Base-by-base conservation (phyloP, 495 filamentous ascomycete species). In the Xylaria flabelliformis region DNA sequence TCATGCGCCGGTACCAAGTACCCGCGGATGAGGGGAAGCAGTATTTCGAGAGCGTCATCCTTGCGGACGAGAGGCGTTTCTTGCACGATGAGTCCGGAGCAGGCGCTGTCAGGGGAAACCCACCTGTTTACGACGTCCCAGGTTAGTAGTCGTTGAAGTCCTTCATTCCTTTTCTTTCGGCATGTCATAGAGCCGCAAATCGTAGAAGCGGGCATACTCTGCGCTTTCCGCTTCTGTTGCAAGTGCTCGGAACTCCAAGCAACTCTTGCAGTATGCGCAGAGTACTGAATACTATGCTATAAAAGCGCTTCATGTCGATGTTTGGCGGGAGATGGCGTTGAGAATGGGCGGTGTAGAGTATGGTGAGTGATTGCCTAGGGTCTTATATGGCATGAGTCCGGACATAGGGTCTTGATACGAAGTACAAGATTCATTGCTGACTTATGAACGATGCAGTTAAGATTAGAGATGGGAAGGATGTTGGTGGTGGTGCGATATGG, bases 11-110 rank as follows among this genome's bases (percentile, higher is more conserved):
- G 1, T 66, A 51, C 29, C 15, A 50, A 46, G 64, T 53, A 7
- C 29, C 64, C 4, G 17, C 64, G 29, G 46, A 66, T 29, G 32
- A 12, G 19, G 64, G 64, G 0, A 17, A 53, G 1, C 32, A n/a
- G 19, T 66, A 66, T 53, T 58, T 66, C 48, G 58, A 55, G 53
- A 29, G 17, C n/a, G 46, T 42, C 36, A 19, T 72, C 34, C 63
- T 72, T n/a, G 12, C 26, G 4, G 70, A 72, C 39, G 70, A 72
- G 63, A 53, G 70, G 39, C 48, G 64, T 19, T 72, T 72, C 29
- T 44, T 72, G 46, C 70, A 72, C 46, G 70, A 72, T 4, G 70
- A 72, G 63, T 68, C 63, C 24, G 70, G 70, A 13, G 61, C 70
- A n/a, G 56, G 70, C 32, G 48, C 63, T 19, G 39, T 67, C 41